Percentiles rank a stretch among this genome's conserved stretches.
Evolutionary conservation across 106 monocot genomes (phyloP).

Genomic region (Agapanthus africanus): DNA sequence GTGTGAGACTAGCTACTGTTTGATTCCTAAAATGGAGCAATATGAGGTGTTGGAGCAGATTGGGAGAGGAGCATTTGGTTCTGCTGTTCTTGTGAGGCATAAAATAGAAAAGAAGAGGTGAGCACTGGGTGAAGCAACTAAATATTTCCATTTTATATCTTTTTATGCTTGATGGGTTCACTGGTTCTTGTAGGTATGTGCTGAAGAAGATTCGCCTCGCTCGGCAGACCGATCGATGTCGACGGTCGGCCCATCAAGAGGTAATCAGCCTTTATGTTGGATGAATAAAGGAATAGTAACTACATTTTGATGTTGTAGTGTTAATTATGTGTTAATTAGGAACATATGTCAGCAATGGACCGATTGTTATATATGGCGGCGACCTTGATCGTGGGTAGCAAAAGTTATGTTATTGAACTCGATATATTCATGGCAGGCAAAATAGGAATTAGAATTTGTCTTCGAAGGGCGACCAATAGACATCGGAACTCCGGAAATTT

Average conservation of each 20-base stretch:
- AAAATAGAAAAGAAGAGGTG: slow-evolving; percentile 61
- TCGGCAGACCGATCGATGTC: slow-evolving; percentile 84
- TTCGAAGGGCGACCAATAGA: too few species aligned
- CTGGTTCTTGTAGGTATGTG: slow-evolving; percentile 71
- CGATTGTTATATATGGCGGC: not conserved
- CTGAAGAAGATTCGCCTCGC: slow-evolving; percentile 97
- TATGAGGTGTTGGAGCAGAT: slow-evolving; percentile 99
- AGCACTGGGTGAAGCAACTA: slow-evolving; percentile 4
- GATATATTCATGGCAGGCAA: not conserved
- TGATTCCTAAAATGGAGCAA: slow-evolving; percentile 56
- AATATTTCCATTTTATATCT: not conserved
- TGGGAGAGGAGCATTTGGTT: slow-evolving; percentile 96
- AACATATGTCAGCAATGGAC: not conserved
- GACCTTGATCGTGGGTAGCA: not conserved
- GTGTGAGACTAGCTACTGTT: too few species aligned
- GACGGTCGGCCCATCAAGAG: slow-evolving; percentile 87
- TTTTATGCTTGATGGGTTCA: not conserved
- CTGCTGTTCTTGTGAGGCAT: slow-evolving; percentile 87
- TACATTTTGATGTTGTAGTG: too few species aligned
- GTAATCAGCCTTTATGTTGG: too few species aligned
- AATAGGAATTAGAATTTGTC: not conserved
- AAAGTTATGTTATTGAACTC: not conserved
- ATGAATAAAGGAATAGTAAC: too few species aligned
- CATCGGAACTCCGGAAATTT: too few species aligned
- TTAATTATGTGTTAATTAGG: slow-evolving; percentile 2